These are phyloP conservation scores for Yarrowia hollandica DNA, from an alignment of 805 yeast species.

Conservation along the genomic window DNA sequence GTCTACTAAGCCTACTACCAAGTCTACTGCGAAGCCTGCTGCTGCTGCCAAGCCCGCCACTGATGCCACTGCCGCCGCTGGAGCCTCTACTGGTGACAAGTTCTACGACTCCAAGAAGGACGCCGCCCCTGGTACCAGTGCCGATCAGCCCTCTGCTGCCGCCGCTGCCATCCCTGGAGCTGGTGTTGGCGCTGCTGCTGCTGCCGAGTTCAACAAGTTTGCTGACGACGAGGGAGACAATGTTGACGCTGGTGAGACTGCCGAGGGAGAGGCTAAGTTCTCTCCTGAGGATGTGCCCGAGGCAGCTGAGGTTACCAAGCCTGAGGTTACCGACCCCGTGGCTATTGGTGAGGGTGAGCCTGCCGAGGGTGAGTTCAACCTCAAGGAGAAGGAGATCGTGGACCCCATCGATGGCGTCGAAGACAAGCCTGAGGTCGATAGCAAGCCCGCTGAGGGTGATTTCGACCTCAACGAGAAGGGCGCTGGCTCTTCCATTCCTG, in stretches of 20 bases:
- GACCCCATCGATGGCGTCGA: conserved; percentile 3
- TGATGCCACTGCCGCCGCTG: conserved; percentile 13
- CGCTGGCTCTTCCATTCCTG: conserved; percentile 5
- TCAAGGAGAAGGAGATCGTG: conserved; percentile 17
- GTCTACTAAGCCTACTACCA: background rate
- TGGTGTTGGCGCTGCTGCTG: conserved; percentile 25
- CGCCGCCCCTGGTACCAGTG: background rate
- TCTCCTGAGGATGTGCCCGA: conserved; percentile 12
- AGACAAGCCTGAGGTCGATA: background rate
- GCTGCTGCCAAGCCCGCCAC: background rate
- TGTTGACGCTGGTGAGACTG: conserved; percentile 8
- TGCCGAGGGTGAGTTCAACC: conserved; percentile 8
- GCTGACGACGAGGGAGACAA: conserved; percentile 15
- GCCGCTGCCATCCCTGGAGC: conserved; percentile 23
- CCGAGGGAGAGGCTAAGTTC: conserved; percentile 10
- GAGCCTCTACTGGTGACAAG: conserved; percentile 13
- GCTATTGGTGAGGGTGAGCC: background rate
- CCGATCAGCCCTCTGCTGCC: conserved; percentile 9
- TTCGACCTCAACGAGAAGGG: conserved; percentile 21
- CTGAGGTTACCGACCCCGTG: background rate
- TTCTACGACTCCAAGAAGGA: conserved; percentile 25
- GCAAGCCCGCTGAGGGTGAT: conserved; percentile 3
- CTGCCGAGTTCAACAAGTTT: conserved; percentile 21
- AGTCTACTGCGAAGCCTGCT: conserved; percentile 7
- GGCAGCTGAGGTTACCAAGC: conserved; percentile 13